Evolutionary conservation across 2,329 filamentous ascomycete genomes (phyloP), one percentile per base, ranked within the genome.

Genomic region (Teratosphaeria epicoccoides): DNA sequence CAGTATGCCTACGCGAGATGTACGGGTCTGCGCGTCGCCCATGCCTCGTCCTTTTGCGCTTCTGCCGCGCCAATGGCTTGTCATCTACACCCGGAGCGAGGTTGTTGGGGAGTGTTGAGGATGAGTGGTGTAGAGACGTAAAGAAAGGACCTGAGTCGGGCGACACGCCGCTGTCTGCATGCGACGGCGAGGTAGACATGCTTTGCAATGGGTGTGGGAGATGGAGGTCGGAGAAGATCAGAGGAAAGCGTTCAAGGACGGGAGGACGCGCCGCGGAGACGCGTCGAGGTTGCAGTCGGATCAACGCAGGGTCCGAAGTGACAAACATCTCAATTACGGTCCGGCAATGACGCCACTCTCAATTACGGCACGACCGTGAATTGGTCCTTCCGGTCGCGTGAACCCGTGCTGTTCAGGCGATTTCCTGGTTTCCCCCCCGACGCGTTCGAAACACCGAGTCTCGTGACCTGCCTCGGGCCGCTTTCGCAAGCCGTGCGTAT

Each of bases 21-120:
- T 23, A 25, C 20, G 37, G 6, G 6, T 7, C 14, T 9, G 20
- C 48, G 11, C 17, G 25, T 37, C n/a, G 9, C 17, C 47, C 68
- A 52, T 72, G 82, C 80, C 79, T 83, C 28, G 80, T 83, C 52
- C 80, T 74, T 59, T 79, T 73, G 45, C 80, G 73, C 64, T 80
- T 82, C 63, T 83, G 80, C 46, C 80, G 76, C 45, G 75, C 77
- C 49, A 81, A 70, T 54, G 77, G 69, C 59, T 80, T 81, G 62
- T 82, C 79, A 62, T 82, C 79, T 46, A 80, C 72, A 52, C 45
- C 22, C 6, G 56, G 52, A 46, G 77, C 76, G 25, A 79, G 70
- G 43, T 77, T 77, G 58, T 78, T 73, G 14, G 74, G 75, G 49
- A 82, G 65, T 14, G 77, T 79, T 55, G 76, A 73, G 52, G 78